Base-by-base conservation (phyloP, 352 stramenopile genomes). In the Globisporangium iwayamae region DNA sequence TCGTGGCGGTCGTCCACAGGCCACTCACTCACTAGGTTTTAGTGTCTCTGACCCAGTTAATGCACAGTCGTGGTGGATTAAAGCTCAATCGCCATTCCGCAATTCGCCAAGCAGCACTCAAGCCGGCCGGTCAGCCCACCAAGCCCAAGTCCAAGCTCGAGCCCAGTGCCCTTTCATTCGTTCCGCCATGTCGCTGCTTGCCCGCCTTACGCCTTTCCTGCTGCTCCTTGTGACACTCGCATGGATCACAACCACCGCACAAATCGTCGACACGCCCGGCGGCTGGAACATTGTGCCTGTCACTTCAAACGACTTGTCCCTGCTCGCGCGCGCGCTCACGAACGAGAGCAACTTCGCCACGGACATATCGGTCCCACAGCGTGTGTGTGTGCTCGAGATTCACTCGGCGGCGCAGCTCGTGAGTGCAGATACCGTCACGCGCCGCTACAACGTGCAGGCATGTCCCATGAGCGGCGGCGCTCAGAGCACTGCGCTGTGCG, bases 401-500 rank as follows among this genome's bases (percentile, higher is more conserved):
- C 39, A 46, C 39, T 46, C 39, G 39, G 39, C 39, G 11, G 39
- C 39, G 14, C 39, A 45, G 14, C 39, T n/a, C 39, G 36, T 41
- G 10, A 41, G 36, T 10, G 36, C 8, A 2, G 36, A 45, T 14
- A n/a, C 14, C 39, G 39, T 45, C 11, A n/a, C 13, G 8, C 39
- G 39, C 13, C 39, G 39, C 14, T 45, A 45, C 39, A 45, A 45
- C 39, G 76, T 91, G 39, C 56, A 70, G 30, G 85, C 81, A 30
- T 92, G 85, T 65, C 22, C 50, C 39, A 76, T 81, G 30, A 56
- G 4, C 7, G 32, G 41, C 32, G 67, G 50, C n/a, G 62, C 56
- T 47, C 56, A 65, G 52, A 73, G 67, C 59, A 74, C 78, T 28
- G 81, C 79, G 34, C 64, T 63, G 47, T 92, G 83, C 62, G 63